Base-by-base conservation (phyloP, 2,329 filamentous ascomycete species). In the Pseudogymnoascus sp. region DNA sequence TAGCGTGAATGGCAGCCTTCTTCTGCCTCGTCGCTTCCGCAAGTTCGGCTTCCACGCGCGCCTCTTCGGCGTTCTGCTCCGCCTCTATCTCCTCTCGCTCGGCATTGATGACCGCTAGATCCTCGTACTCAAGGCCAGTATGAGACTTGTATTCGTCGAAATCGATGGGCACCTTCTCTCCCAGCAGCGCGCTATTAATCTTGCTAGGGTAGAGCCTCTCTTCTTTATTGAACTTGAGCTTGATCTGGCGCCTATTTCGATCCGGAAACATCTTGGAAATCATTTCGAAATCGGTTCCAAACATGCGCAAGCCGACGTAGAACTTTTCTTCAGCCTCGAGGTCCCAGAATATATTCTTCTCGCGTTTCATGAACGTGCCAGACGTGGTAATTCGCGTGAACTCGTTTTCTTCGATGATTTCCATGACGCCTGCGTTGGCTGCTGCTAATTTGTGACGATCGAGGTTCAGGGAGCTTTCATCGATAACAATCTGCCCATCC, bases 201-300 rank as follows among this genome's bases (percentile, higher is more conserved):
- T 83, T 81, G 2, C 77, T 75, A 0, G 88, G 85, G 66, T 87
- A 81, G 61, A 84, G 78, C 35, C 84, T 80, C 75, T 94, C 90
- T 75, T 94, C 91, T 64, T 87, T 86, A 69, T 87, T 89, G 76
- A 91, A 94, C 72, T 94, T 94, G 66, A 88, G 82, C 76, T 93
- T 93, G 75, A 94, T 82, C 72, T 90, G 85, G 33, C 87, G 83
- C 16, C 91, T 82, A 64, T 83, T 88, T 70, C 88, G 86, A 66
- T 83, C 82, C 1, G 85, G 83, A 70, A 95, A 92, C 81, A 92
- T 85, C 68, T 84, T 84, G 64, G 84, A 82, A 68, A 95, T 92
- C 75, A 90, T 90, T 72, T 87, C 82, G 71, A 94, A 95, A 72
- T 93, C 90, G 1, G 89, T 93, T 62, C 91, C 91, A 70, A 91